A percentile compares a stretch with the other conserved stretches of the same genome.
phyloP scores from a whole-genome alignment of 805 yeast species.

The Jamesozyma piceae region DNA sequence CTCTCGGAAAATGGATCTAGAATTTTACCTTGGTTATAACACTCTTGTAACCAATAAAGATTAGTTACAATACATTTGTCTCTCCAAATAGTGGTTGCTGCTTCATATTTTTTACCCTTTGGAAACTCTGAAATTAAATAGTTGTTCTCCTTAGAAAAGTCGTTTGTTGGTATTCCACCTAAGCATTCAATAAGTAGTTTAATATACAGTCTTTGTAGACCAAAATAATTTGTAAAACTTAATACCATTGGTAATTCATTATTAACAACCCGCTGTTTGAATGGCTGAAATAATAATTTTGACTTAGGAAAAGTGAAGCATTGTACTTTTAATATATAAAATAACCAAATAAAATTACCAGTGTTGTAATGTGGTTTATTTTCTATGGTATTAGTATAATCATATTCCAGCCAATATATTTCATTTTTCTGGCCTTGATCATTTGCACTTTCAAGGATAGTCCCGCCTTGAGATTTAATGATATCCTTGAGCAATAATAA shows the following conservation, averaged over 20 bases:
- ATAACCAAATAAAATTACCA: conserved; percentile 64
- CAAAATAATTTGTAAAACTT: conserved; percentile 71
- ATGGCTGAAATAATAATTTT: conserved; percentile 64
- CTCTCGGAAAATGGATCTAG: background rate
- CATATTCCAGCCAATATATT: background rate
- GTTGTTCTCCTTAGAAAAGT: conserved; percentile 53
- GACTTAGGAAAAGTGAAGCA: conserved; percentile 46
- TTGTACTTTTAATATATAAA: conserved; percentile 46
- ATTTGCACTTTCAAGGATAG: background rate
- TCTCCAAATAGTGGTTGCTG: conserved; percentile 59
- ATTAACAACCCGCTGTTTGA: conserved; percentile 37
- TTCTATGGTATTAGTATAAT: background rate
- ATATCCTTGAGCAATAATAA: background rate
- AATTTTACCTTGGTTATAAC: background rate
- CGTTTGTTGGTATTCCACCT: conserved; percentile 69
- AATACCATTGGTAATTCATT: conserved; percentile 36
- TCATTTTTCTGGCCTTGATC: background rate
- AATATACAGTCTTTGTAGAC: conserved; percentile 70
- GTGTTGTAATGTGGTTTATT: background rate
- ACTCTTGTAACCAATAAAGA: conserved; percentile 72
- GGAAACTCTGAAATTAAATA: conserved; percentile 60
- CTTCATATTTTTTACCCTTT: conserved; percentile 63
- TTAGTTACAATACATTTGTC: conserved; percentile 43
- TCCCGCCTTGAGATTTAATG: background rate
- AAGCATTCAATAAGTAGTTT: conserved; percentile 50